Base-by-base conservation (phyloP, 1,284 basidiomycete species). In the Meira nashicola region DNA sequence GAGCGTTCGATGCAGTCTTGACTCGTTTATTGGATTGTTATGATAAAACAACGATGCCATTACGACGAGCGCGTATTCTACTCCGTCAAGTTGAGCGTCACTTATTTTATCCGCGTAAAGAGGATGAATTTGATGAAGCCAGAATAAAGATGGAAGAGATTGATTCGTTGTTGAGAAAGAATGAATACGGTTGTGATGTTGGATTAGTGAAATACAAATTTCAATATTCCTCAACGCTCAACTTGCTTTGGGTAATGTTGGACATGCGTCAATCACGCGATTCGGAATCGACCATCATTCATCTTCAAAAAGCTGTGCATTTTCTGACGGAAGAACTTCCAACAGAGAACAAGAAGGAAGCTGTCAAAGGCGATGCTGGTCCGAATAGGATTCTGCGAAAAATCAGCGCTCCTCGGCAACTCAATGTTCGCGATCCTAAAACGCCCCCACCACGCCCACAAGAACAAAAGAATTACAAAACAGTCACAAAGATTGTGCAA, bases 21-120 rank as follows among this genome's bases (percentile, higher is more conserved):
- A 15, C 21, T 2, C 64, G 59, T 1, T 54, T 67, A 6, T 40
- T 66, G 0, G 50, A 51, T 7, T 40, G 62, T 39, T 71, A 73
- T 33, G 17, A 44, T 1, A 19, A 53, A 15, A 15, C 43, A 1
- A 15, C 23, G 1, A 62, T 52, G 37, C 72, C 73, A 7, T 52
- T 73, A 14, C 65, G 68, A 14, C 63, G 61, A 17, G 63, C 65
- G 14, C 63, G 70, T 3, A 60, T 62, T 1, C 28, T 68, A 40
- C 57, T 63, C 7, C 49, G 58, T 4, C 50, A 55, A 25, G 44
- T 70, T n/a, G 71, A 74, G 55, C 52, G 55, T 37, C 39, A 63
- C 63, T 38, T 28, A 8, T 55, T 72, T 10, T 54, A 60, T 12
- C 50, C 58, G 1, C 59, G 64, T 1, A 8, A 37, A 3, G 48